Base-by-base conservation (phyloP, 441 rosid genomes). In the Monsonia emarginata region DNA sequence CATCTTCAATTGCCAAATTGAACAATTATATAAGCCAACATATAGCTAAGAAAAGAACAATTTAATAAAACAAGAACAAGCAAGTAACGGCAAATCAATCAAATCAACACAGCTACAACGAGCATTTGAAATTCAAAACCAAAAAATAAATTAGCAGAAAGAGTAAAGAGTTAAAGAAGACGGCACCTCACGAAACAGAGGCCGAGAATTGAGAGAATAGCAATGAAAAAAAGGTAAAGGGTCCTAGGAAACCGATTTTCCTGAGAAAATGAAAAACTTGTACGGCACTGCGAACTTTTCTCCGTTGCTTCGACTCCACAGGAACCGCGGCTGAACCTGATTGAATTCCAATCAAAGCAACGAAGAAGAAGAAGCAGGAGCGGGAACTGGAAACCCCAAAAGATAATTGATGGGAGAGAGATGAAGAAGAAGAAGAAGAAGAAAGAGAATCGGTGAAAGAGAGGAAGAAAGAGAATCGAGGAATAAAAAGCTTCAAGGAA, bases 301-400 rank as follows among this genome's bases (percentile, higher is more conserved):
- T 26, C 36, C 36, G 62, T 58, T 14, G 21, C 62, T 58, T 58
- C 36, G 62, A 58, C 62, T 58, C 36, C 62, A 58, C 36, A 58
- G 34, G 62, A 58, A 58, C 32, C 61, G 60, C 60, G 14, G 57
- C 25, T 24, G 59, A 18, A 19, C 5, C 1, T 1, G 59, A 54
- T 22, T 24, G 28, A 52, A 52, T 52, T 21, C 14, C 27, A 52
- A 52, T 22, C 59, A 18, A 24, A 52, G 56, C 25, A 18, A 48
- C 25, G 59, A 54, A 54, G 60, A 54, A 54, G 59, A 11, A 57
- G 61, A 25, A 54, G 60, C 13, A 54, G 60, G 8, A 57, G 56
- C 14, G 11, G n/a, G 13, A 40, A 57, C 31, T 11, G 31, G 61
- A 57, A 57, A 57, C 61, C 61, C 31, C 26, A 57, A n/a, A 25